Conservation (phyloP, 2,329 filamentous ascomycete species). For the Calonectria hawksworthii region DNA sequence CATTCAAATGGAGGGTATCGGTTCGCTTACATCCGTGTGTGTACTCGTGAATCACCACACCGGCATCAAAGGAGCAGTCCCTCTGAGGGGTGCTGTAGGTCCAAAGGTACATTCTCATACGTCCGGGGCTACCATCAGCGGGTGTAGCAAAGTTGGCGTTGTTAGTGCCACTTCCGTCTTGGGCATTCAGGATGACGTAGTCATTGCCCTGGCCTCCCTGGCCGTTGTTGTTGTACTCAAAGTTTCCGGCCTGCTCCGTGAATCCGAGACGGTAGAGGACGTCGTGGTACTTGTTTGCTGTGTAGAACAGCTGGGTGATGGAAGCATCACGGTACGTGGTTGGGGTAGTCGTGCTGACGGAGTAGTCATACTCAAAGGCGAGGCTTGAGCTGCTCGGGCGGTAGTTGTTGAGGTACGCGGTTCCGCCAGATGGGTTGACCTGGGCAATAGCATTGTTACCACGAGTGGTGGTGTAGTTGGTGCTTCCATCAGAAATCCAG, state of each 20-base stretch:
- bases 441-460: slow-evolving; percentile 73
- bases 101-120: slow-evolving; percentile 74
- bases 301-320: slow-evolving; percentile 73
- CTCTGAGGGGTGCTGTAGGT: slow-evolving; percentile 60
- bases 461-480: slow-evolving; percentile 64
- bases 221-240: slow-evolving; percentile 69
- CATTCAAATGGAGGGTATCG: too few relatives aligned
- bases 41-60: slow-evolving; percentile 73
- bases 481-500: slow-evolving; percentile 65
- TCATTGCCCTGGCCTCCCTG: slow-evolving; percentile 66
- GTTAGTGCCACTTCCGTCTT: slow-evolving; percentile 68
- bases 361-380: slow-evolving; percentile 64
- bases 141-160: slow-evolving; percentile 72
- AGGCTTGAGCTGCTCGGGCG: slow-evolving; percentile 59
- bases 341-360: slow-evolving; percentile 50
- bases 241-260: slow-evolving; percentile 71
- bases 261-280: slow-evolving; percentile 71
- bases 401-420: slow-evolving; percentile 53
- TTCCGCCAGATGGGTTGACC: slow-evolving; percentile 57
- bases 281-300: slow-evolving; percentile 71
- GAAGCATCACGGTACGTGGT: slow-evolving; percentile 66
- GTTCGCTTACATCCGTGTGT: slow-evolving; percentile 61
- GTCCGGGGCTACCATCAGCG: slow-evolving; percentile 62
- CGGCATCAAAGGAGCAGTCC: slow-evolving; percentile 71
- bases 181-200: slow-evolving; percentile 68